These are phyloP conservation scores for Solanum bukasovii DNA, from an alignment of 257 asterid species.

Conservation along the genomic window DNA sequence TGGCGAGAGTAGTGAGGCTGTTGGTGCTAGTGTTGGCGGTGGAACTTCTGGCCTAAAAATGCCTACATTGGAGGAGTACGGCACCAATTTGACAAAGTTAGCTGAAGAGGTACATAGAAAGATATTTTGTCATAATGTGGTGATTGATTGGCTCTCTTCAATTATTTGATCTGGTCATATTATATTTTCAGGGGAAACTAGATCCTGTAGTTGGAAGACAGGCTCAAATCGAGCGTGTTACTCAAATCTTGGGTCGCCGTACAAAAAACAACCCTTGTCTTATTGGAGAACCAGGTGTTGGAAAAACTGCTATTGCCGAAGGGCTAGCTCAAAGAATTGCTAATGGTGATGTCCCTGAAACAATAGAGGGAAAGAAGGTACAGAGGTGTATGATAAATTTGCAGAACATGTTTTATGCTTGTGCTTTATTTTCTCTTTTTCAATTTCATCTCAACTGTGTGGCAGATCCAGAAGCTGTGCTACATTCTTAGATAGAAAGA, in stretches of 20 bases:
- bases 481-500: background rate
- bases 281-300: constrained; percentile 40
- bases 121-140: background rate
- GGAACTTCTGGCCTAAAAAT: constrained; percentile 35
- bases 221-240: constrained; percentile 24
- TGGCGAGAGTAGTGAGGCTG: constrained; percentile 39
- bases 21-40: constrained; percentile 37
- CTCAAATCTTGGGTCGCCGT: constrained; percentile 28
- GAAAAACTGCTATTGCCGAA: constrained; percentile 36
- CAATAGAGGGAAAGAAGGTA: constrained; percentile 30
- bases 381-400: background rate
- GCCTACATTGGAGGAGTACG: constrained; percentile 49
- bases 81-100: constrained; percentile 38
- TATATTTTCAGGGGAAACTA: constrained; percentile 18
- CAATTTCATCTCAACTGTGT: background rate
- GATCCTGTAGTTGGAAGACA: constrained; percentile 41
- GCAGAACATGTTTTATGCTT: background rate
- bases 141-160: background rate
- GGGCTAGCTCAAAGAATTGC: constrained; percentile 24
- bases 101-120: constrained; percentile 64
- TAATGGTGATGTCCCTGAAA: constrained; percentile 19
- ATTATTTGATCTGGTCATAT: background rate
- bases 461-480: background rate
- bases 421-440: background rate
- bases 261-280: constrained; percentile 30